These are phyloP conservation scores for Echinosophora koreensis DNA, from an alignment of 306 rosid genomes.

Conservation along the genomic window DNA sequence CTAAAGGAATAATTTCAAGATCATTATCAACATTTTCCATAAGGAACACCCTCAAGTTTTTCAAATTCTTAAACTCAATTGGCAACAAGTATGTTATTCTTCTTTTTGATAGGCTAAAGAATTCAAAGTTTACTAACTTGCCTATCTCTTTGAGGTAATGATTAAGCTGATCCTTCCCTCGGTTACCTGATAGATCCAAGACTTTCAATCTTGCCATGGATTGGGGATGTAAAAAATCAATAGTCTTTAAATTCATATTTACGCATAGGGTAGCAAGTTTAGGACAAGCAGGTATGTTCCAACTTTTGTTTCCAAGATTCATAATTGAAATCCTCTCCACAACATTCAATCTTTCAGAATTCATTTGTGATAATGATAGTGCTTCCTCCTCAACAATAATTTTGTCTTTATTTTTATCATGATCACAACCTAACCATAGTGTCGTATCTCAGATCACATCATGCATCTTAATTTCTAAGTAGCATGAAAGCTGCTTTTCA, in stretches of 20 bases:
- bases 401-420: neutral
- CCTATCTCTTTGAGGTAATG: neutral
- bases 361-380: neutral
- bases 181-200: neutral
- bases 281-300: neutral
- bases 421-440: conserved; percentile 13
- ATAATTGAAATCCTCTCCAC: conserved; percentile 36
- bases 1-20: neutral
- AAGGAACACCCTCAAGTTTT: neutral
- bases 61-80: neutral
- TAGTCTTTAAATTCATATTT: accelerated
- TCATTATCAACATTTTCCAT: neutral
- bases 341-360: conserved; percentile 27
- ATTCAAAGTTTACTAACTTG: neutral
- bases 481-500: no score
- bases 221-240: neutral
- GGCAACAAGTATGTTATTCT: neutral
- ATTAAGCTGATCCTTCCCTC: accelerated
- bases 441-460: conserved; percentile 41
- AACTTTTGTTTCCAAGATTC: neutral
- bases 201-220: conserved; percentile 19
- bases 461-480: conserved; percentile 5
- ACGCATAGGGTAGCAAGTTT: conserved; percentile 16
- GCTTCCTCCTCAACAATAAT: neutral
- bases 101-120: neutral